Base-by-base conservation (phyloP, 1,284 basidiomycete species). In the Pseudozyma sp. region DNA sequence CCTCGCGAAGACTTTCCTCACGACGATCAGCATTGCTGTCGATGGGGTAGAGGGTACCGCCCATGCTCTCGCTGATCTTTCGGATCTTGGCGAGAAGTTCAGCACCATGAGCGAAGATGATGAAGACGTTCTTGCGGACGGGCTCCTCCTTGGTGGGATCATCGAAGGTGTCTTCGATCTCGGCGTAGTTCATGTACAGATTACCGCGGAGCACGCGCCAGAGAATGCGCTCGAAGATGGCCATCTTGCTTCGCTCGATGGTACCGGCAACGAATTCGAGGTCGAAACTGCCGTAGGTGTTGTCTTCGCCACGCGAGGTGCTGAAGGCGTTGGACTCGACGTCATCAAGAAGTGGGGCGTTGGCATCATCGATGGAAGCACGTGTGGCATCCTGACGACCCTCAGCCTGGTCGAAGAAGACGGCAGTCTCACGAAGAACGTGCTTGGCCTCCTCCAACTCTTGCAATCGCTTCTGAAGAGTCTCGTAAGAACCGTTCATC, bases 131-230 rank as follows among this genome's bases (percentile, higher is more conserved):
- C 89, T 99, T 99, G 69, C 70, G 78, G 21, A 84, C 77, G 21
- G 83, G 79, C 56, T 83, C 80, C 21, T 84, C 86, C 2, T 92
- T 92, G 47, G 88, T 88, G 14, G 94, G 91, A 83, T 98, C 93
- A 64, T 95, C 89, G 83, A 99, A 97, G 1, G 94, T 92, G 80
- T 96, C 93, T 47, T 90, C 89, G 80, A 99, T 99, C 86, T 99
- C 95, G 74, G 86, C 84, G 86, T 98, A 94, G 87, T 99, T 99
- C 95, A 99, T 98, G 88, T 97, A 99, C 36, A 99, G 88, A 86
- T 99, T 99, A 59, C 97, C 97, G 71, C 97, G 92, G 34, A 99
- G 89, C 34, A 99, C 94, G 79, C 97, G 93, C 96, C 97, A 99
- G 60, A 99, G 90, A 21, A 99, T 94, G 40, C 97, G 92, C 86